Conservation (phyloP, 208 protist species). For the Leishmania aethiopica region DNA sequence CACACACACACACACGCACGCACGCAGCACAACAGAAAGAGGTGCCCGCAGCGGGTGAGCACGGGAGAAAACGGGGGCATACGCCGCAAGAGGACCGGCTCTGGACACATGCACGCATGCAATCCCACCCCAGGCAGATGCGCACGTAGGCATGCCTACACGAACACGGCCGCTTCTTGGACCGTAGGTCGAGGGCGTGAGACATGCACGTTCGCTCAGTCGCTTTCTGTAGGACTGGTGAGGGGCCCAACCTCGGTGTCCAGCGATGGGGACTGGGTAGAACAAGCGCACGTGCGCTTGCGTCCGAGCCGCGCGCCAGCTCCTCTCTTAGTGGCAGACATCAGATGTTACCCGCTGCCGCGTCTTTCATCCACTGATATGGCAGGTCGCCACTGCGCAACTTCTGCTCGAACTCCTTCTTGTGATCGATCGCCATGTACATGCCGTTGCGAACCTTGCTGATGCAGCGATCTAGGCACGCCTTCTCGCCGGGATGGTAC, state of each 20-base stretch:
- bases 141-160: not conserved
- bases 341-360: slow-evolving; percentile 41
- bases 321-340: not conserved
- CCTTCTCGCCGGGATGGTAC: slow-evolving; percentile 78
- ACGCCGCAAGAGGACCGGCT: not conserved
- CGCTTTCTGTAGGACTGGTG: not conserved
- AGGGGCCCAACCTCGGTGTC: not conserved
- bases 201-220: not conserved
- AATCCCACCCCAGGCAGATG: not conserved
- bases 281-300: not conserved
- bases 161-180: not conserved
- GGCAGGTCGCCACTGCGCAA: slow-evolving; percentile 68
- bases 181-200: too few species aligned
- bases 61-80: not conserved
- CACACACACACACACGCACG: not conserved
- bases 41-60: not conserved
- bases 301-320: not conserved
- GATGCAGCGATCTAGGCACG: slow-evolving; percentile 77
- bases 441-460: slow-evolving; percentile 69
- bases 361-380: slow-evolving; percentile 84
- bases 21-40: not conserved
- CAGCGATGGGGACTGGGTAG: not conserved
- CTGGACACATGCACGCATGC: not conserved
- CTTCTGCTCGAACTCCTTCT: slow-evolving; percentile 71
- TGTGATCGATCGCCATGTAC: slow-evolving; percentile 56